These are phyloP conservation scores for Plasmodium fragile DNA, from an alignment of 169 alveolate species.

Conservation along the genomic window DNA sequence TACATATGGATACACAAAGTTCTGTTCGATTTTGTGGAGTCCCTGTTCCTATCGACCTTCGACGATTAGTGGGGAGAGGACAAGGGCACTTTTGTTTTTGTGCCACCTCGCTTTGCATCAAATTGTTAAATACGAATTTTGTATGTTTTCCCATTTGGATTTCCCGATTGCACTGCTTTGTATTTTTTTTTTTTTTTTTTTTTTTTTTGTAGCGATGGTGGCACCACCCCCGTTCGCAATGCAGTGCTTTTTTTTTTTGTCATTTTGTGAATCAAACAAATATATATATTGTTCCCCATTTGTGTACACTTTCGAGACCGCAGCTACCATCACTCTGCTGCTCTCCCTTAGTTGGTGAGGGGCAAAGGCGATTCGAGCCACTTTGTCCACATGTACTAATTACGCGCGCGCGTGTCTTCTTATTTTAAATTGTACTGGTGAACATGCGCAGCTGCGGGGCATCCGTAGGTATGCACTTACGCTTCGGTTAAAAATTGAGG, in stretches of 20 bases:
- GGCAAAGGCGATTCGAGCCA: not conserved
- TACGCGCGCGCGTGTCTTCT: not conserved
- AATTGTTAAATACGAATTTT: not conserved
- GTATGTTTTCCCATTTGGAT: not conserved
- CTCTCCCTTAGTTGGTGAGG: not conserved
- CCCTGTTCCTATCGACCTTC: constrained; percentile 43
- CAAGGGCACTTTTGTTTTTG: not conserved
- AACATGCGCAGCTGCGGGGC: not conserved
- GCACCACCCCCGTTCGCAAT: not conserved
- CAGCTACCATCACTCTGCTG: not conserved
- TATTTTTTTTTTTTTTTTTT: not conserved
- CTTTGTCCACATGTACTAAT: not conserved
- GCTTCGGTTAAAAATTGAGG: not conserved
- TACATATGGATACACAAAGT: constrained; percentile 68
- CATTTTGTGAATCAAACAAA: not conserved
- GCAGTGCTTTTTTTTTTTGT: not conserved
- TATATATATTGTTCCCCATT: not conserved
- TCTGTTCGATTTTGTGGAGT: constrained; percentile 44
- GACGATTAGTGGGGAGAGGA: constrained; percentile 5
- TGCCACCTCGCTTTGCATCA: not conserved
- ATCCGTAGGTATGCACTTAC: not conserved
- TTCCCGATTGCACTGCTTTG: not conserved
- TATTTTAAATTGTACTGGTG: not conserved
- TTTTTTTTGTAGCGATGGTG: not conserved
- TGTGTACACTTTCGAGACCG: not conserved